Percentiles rank a stretch among this genome's conserved stretches.
These are phyloP conservation scores for Dictyophora rubrovolvata DNA, from an alignment of 768 basidiomycete genomes.

Conservation along the genomic window DNA sequence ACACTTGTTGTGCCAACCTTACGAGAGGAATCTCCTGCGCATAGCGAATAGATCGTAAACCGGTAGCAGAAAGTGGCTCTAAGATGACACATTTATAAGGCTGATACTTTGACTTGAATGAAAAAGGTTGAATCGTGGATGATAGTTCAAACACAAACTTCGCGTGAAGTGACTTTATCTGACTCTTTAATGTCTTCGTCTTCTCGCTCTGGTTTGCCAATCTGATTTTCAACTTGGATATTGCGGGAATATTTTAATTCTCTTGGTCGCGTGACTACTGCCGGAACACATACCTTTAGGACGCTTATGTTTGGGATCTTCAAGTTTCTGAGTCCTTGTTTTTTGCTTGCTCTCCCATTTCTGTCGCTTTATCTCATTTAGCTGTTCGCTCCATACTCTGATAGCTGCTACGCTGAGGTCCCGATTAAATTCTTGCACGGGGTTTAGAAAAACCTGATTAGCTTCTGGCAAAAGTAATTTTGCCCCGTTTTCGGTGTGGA, in stretches of 20 bases:
- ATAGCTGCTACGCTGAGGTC: constrained; percentile 90
- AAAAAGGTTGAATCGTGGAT: not conserved
- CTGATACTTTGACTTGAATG: constrained; percentile 30
- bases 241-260: no score
- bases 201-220: not conserved
- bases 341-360: constrained; percentile 48
- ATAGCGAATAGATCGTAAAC: constrained; percentile 91
- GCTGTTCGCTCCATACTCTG: constrained; percentile 72
- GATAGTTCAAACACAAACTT: not conserved
- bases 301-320: constrained; percentile 30
- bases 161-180: not conserved
- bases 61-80: constrained; percentile 93
- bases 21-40: constrained; percentile 92
- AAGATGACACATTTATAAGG: constrained; percentile 68
- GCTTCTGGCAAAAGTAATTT: constrained; percentile 64
- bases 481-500: constrained; percentile 75
- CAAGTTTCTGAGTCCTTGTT: constrained; percentile 30
- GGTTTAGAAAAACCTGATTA: constrained; percentile 90
- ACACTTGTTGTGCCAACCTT: constrained; percentile 39
- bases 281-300: constrained; percentile 31
- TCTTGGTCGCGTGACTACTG: no score
- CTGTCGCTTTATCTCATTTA: constrained; percentile 50
- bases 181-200: not conserved
- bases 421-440: constrained; percentile 96
- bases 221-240: not conserved